Base-by-base conservation (phyloP, 192 early-diverging fungal genomes). In the Podila horticola region DNA sequence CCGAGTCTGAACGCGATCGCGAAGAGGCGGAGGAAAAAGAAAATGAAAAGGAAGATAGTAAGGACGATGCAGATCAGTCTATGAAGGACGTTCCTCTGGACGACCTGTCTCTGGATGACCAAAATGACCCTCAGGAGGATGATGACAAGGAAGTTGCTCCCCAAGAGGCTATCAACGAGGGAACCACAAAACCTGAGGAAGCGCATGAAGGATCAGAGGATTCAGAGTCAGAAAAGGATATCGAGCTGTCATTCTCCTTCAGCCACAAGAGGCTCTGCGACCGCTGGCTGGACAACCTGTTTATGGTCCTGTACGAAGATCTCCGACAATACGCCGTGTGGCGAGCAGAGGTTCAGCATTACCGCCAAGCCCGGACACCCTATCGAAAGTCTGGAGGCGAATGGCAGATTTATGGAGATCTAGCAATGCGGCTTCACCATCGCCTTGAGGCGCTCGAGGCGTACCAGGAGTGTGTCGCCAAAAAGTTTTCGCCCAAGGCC, bases 241-340 rank as follows among this genome's bases (percentile, higher is more conserved):
- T 82, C 28, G 89, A 88, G 51, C 65, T 85, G 13, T 77, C 75
- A 45, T 96, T 95, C 65, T 92, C 90, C 2, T 96, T 96, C 81
- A 90, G 92, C 62, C 92, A 95, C 88, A 99, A 99, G 90, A 88
- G 98, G 26, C 91, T 99, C 50, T 99, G 98, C 69, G 98, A 99
- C 76, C 95, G 98, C 71, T 99, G 98, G 98, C 89, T 99, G 63
- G 98, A 99, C 79, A 99, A 99, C 84, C 86, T 97, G 58, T 99
- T 99, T 67, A 98, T 99, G 98, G 95, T 99, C 5, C 85, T 99
- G 51, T 99, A 97, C 76, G 97, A 98, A 72, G 85, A 98, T 72
- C 87, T 99, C 41, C 92, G 98, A 29, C 89, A 96, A 20, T 99
- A 98, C 85, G 96, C 97, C 10, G 90, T 93, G 30, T 93, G 96